A percentile compares a stretch with the other conserved stretches of the same genome.
These are phyloP conservation scores for Miamiensis avidus DNA, from an alignment of 169 alveolate species.

Conservation along the genomic window DNA sequence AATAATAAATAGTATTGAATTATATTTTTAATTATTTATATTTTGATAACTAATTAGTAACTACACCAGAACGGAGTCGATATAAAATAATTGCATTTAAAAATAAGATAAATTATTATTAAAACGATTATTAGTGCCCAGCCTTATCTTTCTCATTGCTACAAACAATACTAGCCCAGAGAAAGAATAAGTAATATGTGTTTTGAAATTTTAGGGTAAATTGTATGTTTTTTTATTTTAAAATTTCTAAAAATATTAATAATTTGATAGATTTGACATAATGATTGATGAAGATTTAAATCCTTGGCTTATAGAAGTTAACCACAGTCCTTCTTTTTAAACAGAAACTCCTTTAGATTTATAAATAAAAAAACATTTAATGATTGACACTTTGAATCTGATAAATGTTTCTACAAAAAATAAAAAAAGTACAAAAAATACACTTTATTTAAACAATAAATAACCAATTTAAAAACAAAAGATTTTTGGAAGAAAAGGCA, in stretches of 20 bases:
- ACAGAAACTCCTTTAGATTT: slow-evolving; percentile 55
- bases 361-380: slow-evolving; percentile 44
- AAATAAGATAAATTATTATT: slow-evolving; percentile 56
- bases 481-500: background rate
- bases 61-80: slow-evolving; percentile 39
- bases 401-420: slow-evolving; percentile 42
- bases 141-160: slow-evolving; percentile 57
- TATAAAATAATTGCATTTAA: slow-evolving; percentile 30
- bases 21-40: background rate
- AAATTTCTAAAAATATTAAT: background rate
- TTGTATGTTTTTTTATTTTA: background rate
- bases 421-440: slow-evolving; percentile 3
- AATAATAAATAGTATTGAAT: background rate
- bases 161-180: slow-evolving; percentile 53
- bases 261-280: slow-evolving; percentile 60
- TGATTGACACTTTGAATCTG: slow-evolving; percentile 43
- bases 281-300: slow-evolving; percentile 64
- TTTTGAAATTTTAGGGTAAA: slow-evolving; percentile 65
- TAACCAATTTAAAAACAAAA: too few relatives aligned
- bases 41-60: slow-evolving; percentile 3
- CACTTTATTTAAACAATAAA: too few relatives aligned
- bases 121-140: slow-evolving; percentile 64
- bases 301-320: slow-evolving; percentile 78
- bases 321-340: slow-evolving; percentile 75
- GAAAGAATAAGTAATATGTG: slow-evolving; percentile 60